These are phyloP conservation scores for Trypanosoma vivax DNA, from an alignment of 208 protist species.

Conservation along the genomic window DNA sequence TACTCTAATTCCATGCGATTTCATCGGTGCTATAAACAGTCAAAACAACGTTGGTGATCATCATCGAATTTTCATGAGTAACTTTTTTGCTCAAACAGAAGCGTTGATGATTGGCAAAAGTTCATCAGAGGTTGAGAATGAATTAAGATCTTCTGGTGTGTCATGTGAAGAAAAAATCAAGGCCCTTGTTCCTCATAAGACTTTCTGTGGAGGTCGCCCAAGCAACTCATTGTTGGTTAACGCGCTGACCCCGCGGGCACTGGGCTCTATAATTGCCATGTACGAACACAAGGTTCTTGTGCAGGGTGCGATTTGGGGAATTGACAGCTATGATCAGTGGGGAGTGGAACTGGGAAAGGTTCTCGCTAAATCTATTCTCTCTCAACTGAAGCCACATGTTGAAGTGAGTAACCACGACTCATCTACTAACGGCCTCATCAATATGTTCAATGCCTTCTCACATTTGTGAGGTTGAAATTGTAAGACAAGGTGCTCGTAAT, in stretches of 20 bases:
- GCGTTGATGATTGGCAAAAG: conserved; percentile 96
- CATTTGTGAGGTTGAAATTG: conserved; percentile 29
- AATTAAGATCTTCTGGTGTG: conserved; percentile 55
- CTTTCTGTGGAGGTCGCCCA: conserved; percentile 92
- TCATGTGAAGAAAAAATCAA: conserved; percentile 49
- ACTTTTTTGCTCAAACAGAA: conserved; percentile 97
- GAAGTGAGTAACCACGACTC: conserved; percentile 80
- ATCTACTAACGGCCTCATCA: conserved; percentile 95
- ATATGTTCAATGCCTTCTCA: conserved; percentile 82
- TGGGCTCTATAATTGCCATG: conserved; percentile 95
- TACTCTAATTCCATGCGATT: conserved; percentile 95
- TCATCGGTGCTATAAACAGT: conserved; percentile 88
- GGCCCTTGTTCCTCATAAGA: conserved; percentile 70
- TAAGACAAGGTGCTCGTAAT: not conserved
- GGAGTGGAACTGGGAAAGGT: conserved; percentile 97
- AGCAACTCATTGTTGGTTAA: conserved; percentile 95
- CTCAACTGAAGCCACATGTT: conserved; percentile 73
- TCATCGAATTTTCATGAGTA: conserved; percentile 94
- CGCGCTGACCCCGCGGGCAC: conserved; percentile 86
- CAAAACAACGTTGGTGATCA: conserved; percentile 93
- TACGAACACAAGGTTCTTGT: conserved; percentile 98
- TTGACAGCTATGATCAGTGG: conserved; percentile 98
- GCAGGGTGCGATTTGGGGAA: conserved; percentile 96
- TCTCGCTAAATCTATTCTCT: conserved; percentile 94
- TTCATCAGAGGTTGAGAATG: conserved; percentile 67